phyloP scores from a whole-genome alignment of 345 rosid genomes.

The Corchorus olitorius region DNA sequence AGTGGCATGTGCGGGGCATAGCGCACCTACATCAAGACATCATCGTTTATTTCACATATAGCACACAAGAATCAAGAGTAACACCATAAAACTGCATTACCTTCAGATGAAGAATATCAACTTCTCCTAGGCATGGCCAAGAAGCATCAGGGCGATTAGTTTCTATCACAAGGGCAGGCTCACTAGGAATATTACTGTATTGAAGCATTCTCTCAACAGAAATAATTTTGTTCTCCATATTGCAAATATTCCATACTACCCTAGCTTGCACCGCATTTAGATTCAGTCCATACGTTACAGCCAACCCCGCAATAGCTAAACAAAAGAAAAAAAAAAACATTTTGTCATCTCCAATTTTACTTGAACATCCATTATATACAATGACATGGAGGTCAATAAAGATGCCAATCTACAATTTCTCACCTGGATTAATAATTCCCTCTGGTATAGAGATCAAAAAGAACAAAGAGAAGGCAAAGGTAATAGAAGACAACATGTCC shows the following conservation, averaged over 20 bases:
- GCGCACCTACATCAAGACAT: constrained; percentile 34
- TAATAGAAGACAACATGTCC: constrained; percentile 62
- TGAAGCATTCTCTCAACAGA: constrained; percentile 72
- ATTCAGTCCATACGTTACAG: constrained; percentile 83
- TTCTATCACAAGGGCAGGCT: constrained; percentile 65
- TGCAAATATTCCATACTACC: constrained; percentile 72
- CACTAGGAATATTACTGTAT: constrained; percentile 55
- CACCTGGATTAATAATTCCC: constrained; percentile 71
- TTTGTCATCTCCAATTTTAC: no score
- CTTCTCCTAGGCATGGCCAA: constrained; percentile 70
- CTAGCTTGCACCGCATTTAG: constrained; percentile 66
- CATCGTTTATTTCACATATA: background rate
- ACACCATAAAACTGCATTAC: constrained; percentile 25
- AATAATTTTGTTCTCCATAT: constrained; percentile 75
- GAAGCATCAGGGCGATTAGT: constrained; percentile 42
- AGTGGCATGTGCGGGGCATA: constrained; percentile 63
- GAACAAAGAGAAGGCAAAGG: constrained; percentile 69
- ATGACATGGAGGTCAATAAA: background rate
- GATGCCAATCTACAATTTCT: background rate
- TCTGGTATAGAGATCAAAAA: constrained; percentile 65
- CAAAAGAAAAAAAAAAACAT: background rate
- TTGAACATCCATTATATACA: background rate
- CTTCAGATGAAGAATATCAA: constrained; percentile 47
- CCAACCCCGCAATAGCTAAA: constrained; percentile 81
- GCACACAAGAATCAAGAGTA: background rate